A percentile compares a stretch with the other conserved stretches of the same genome.
Evolutionary conservation across 176 grass and related monocot genomes (phyloP).

Genomic region (Hyparrhenia diplandra): DNA sequence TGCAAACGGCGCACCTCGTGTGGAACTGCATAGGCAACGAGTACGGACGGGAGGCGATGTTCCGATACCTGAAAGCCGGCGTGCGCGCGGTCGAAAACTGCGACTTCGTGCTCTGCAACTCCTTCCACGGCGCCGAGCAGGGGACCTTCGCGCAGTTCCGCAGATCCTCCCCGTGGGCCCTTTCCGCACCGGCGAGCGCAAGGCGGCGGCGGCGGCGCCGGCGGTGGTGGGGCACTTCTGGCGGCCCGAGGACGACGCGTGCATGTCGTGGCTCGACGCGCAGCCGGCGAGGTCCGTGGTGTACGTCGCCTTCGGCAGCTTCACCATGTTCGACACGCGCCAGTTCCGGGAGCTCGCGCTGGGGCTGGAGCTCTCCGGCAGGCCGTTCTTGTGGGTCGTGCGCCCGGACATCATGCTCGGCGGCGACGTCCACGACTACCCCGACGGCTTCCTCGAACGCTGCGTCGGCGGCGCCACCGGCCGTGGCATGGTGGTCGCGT

Average conservation of each 20-base stretch:
- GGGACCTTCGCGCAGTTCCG: background rate
- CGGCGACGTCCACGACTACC: constrained; percentile 14
- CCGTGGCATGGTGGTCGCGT: background rate
- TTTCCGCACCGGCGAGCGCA: constrained; percentile 4
- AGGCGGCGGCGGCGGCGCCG: background rate
- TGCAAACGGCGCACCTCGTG: constrained; percentile 10
- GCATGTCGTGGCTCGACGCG: constrained; percentile 41
- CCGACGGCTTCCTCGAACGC: background rate
- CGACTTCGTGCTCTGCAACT: constrained; percentile 20
- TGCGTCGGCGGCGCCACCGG: background rate
- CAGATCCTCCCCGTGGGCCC: constrained; percentile 46
- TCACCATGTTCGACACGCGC: constrained; percentile 19
- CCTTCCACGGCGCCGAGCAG: constrained; percentile 6
- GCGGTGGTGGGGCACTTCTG: constrained; percentile 20
- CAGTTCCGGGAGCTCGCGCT: constrained; percentile 46
- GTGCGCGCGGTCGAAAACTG: background rate
- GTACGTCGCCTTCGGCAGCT: constrained; percentile 53
- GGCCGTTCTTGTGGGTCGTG: constrained; percentile 41
- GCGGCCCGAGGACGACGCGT: background rate
- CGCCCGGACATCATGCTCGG: constrained; percentile 10
- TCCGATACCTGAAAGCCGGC: constrained; percentile 32
- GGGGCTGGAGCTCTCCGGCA: constrained; percentile 34
- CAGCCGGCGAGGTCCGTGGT: constrained; percentile 28
- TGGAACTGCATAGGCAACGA: constrained; percentile 40
- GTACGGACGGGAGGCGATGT: constrained; percentile 22